phyloP scores from a whole-genome alignment of 345 rosid species.

The Hypericum perforatum region DNA sequence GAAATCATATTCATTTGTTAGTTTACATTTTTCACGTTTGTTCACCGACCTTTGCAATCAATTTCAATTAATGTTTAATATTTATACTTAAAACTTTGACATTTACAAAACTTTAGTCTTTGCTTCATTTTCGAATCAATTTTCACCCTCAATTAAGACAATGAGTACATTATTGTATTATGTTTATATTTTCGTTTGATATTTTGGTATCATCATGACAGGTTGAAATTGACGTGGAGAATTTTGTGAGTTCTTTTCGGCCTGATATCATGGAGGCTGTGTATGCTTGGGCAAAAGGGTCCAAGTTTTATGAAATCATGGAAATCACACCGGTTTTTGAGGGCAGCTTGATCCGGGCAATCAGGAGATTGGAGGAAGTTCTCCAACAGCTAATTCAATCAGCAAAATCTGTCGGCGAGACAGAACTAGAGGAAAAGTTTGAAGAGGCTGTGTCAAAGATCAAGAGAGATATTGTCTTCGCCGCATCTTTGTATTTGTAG shows the following conservation, averaged over 20 bases:
- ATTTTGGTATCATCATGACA: slow-evolving; percentile 14
- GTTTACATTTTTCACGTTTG: no score
- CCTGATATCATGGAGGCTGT: slow-evolving; percentile 97
- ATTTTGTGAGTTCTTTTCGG: slow-evolving; percentile 72
- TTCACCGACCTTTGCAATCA: no score
- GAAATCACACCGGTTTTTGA: slow-evolving; percentile 89
- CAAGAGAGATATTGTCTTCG: slow-evolving; percentile 95
- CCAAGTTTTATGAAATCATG: slow-evolving; percentile 90
- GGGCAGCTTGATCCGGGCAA: slow-evolving; percentile 96
- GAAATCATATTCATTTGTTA: no score
- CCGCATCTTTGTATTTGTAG: slow-evolving; percentile 85
- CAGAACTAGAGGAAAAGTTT: slow-evolving; percentile 64
- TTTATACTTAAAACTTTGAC: no score
- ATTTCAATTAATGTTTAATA: no score
- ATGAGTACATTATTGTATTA: no score
- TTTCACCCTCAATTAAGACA: no score
- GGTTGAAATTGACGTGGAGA: slow-evolving; percentile 85
- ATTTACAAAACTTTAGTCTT: no score
- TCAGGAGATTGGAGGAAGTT: slow-evolving; percentile 92
- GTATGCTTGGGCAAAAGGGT: slow-evolving; percentile 97
- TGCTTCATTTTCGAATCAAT: no score
- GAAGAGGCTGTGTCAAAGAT: slow-evolving; percentile 85
- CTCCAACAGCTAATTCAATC: slow-evolving; percentile 91
- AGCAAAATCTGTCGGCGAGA: slow-evolving; percentile 83
- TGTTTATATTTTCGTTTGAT: no score